phyloP scores from a whole-genome alignment of 2,329 filamentous ascomycete species.

The Phialophora expanda region DNA sequence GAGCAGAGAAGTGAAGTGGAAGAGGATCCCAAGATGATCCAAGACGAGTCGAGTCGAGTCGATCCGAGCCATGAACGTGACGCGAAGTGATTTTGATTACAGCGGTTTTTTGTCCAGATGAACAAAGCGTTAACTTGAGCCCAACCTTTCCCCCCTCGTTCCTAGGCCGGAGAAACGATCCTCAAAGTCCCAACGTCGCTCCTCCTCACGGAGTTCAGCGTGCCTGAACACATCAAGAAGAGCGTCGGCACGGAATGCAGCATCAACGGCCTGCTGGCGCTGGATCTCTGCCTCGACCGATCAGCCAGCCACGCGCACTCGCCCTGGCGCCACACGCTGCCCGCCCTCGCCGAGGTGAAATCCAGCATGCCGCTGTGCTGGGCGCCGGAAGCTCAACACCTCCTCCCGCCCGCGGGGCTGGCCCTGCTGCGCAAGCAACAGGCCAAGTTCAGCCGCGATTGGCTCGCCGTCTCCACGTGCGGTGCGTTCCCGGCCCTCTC shows the following conservation, averaged over 20 bases:
- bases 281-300: constrained; percentile 18
- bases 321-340: constrained; percentile 20
- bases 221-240: background rate
- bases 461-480: constrained; percentile 15
- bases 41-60: too few relatives aligned
- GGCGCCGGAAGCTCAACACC: background rate
- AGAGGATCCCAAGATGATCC: too few relatives aligned
- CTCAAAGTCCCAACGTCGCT: constrained; percentile 17
- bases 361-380: constrained; percentile 22
- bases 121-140: background rate
- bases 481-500: background rate
- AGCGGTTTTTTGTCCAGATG: too few relatives aligned
- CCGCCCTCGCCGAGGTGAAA: constrained; percentile 1
- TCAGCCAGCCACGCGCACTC: background rate
- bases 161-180: constrained; percentile 19
- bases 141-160: background rate
- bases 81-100: background rate
- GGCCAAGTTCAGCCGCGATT: constrained; percentile 17
- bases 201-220: constrained; percentile 10
- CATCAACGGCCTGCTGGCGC: constrained; percentile 22
- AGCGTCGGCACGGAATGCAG: constrained; percentile 1
- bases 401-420: constrained; percentile 14
- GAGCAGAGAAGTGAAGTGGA: background rate
- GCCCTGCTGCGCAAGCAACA: constrained; percentile 19
- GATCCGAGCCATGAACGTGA: background rate